These are phyloP conservation scores for Aspergillus glaucus DNA, from an alignment of 2,329 filamentous ascomycete species.

Conservation along the genomic window DNA sequence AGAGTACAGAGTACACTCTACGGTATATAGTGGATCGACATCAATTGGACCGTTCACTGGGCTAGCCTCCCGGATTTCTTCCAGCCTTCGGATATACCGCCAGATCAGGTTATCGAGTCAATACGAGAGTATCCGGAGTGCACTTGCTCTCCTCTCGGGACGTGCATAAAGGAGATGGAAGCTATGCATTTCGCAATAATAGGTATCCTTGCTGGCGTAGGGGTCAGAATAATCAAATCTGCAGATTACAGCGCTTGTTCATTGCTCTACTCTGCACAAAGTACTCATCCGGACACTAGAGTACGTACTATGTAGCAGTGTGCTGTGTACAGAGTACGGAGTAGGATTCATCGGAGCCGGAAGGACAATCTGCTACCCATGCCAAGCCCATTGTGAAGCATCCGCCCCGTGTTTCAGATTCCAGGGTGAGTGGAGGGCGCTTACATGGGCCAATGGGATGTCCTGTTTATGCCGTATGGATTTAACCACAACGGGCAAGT, in stretches of 20 bases:
- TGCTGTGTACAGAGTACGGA: background rate
- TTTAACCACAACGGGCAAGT: too few relatives aligned
- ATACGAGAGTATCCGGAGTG: slow-evolving; percentile 4
- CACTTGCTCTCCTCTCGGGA: background rate
- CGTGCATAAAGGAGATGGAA: too few relatives aligned
- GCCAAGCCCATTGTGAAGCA: slow-evolving; percentile 28
- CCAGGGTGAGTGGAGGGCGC: slow-evolving; percentile 22
- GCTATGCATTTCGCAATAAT: too few relatives aligned
- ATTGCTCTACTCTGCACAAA: too few relatives aligned
- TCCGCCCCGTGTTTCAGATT: slow-evolving; percentile 29
- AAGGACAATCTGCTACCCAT: background rate
- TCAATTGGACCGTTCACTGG: too few relatives aligned
- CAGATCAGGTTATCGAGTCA: slow-evolving; percentile 5
- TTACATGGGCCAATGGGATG: slow-evolving; percentile 22
- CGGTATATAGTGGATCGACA: too few relatives aligned
- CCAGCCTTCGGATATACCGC: background rate
- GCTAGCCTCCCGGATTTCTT: background rate
- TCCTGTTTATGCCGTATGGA: background rate
- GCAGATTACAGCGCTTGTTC: too few relatives aligned
- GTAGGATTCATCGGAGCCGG: background rate
- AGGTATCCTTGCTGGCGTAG: too few relatives aligned
- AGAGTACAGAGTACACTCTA: too few relatives aligned
- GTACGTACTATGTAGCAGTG: too few relatives aligned
- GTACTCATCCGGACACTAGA: too few relatives aligned
- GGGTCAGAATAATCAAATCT: too few relatives aligned